These are phyloP conservation scores for Corynespora cassiicola DNA, from an alignment of 2,329 filamentous ascomycete species.

Conservation along the genomic window DNA sequence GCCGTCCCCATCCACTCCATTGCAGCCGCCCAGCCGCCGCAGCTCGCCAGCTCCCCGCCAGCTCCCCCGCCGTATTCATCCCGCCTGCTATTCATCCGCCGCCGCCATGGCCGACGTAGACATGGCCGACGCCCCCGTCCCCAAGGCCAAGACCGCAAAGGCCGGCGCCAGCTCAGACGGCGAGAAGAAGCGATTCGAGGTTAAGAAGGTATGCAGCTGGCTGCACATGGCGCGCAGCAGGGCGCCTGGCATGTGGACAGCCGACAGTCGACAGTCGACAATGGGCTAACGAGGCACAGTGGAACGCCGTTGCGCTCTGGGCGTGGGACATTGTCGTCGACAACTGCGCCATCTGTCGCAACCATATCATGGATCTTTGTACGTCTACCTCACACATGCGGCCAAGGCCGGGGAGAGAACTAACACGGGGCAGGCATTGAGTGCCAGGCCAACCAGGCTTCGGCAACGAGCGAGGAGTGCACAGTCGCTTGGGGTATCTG, in stretches of 20 bases:
- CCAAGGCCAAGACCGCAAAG: constrained; percentile 60
- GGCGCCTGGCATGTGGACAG: too few species aligned
- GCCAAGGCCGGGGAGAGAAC: constrained; percentile 11
- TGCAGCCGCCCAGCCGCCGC: constrained; percentile 7
- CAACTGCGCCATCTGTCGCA: constrained; percentile 98
- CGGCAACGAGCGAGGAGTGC: constrained; percentile 95
- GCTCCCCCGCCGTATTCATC: too few species aligned
- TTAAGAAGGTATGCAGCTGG: constrained; percentile 80
- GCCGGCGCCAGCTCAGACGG: constrained; percentile 58
- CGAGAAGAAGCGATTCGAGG: constrained; percentile 96
- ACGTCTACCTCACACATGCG: constrained; percentile 37
- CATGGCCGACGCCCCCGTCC: constrained; percentile 82
- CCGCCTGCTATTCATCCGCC: constrained; percentile 18
- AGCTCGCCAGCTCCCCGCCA: constrained; percentile 10
- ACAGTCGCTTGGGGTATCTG: constrained; percentile 99
- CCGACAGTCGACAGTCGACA: constrained; percentile 5
- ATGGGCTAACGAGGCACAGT: constrained; percentile 63
- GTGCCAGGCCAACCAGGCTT: constrained; percentile 98
- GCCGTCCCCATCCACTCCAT: neutral
- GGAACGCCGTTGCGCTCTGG: constrained; percentile 98
- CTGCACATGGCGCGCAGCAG: constrained; percentile 1
- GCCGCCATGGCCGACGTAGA: constrained; percentile 87
- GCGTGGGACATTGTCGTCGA: constrained; percentile 99
- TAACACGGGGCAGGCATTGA: constrained; percentile 74
- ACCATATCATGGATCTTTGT: constrained; percentile 99